Conservation (phyloP, 306 rosid species). For the Senna tora region DNA sequence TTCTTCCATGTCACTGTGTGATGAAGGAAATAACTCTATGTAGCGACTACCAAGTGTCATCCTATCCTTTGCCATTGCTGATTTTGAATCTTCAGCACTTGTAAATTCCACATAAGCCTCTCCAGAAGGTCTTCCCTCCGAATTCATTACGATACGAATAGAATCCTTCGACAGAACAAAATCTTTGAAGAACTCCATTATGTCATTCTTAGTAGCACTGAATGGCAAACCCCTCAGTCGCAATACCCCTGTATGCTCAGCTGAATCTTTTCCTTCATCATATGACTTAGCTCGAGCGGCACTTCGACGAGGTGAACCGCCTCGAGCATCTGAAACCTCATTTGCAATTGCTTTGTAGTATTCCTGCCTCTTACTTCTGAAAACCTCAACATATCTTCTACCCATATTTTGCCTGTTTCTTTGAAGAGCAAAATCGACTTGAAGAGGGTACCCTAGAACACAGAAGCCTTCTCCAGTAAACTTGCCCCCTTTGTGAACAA, state of each 20-base stretch:
- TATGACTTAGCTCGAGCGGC: conserved; percentile 66
- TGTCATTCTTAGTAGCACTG: conserved; percentile 86
- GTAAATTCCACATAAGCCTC: conserved; percentile 92
- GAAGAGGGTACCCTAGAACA: conserved; percentile 90
- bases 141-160: conserved; percentile 68
- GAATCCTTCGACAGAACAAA: conserved; percentile 63
- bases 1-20: conserved; percentile 80
- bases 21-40: conserved; percentile 85
- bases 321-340: conserved; percentile 73
- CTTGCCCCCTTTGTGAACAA: conserved; percentile 80
- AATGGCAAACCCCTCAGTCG: conserved; percentile 88
- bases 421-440: conserved; percentile 92
- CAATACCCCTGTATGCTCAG: conserved; percentile 87
- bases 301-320: conserved; percentile 77
- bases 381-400: conserved; percentile 90
- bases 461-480: conserved; percentile 91
- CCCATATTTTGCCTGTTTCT: conserved; percentile 90
- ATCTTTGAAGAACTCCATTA: conserved; percentile 77
- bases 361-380: conserved; percentile 95
- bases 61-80: conserved; percentile 91
- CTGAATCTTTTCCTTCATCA: conserved; percentile 83
- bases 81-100: conserved; percentile 74
- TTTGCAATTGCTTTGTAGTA: conserved; percentile 89
- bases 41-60: conserved; percentile 96
- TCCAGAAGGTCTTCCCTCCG: conserved; percentile 95